Base-by-base conservation (phyloP, 2,329 filamentous ascomycete species). In the Metarhizium guizhouense region DNA sequence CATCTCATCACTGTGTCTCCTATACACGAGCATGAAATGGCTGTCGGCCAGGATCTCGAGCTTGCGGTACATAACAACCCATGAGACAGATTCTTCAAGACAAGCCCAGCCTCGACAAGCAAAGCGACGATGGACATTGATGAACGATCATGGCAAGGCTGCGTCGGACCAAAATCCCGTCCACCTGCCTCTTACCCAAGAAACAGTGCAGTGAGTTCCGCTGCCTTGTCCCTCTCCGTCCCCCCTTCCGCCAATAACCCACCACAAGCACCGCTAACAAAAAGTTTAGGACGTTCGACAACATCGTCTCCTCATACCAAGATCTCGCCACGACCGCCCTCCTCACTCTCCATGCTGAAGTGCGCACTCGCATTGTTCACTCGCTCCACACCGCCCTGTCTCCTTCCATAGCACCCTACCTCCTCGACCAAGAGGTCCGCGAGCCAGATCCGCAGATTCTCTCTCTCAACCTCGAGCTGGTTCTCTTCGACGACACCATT, bases 11-110 rank as follows among this genome's bases (percentile, higher is more conserved):
- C 75, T 99, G 4, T 96, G 92, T 63, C 80, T 96, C 43, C 76
- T 99, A 40, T 95, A 96, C 70, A 96, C 92, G 52, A 96, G 92
- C 74, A 95, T 97, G 90, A 94, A 95, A 76, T 99, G 94, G 94
- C 82, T 99, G 40, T 85, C 88, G 20, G 86, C 86, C 62, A 94
- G 93, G 72, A 84, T 95, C 47, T 76, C 80, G n/a, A 79, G 88
- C 56, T 78, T 99, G 54, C 83, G 94, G 47, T 86, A 93, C 65
- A 90, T 96, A 64, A 93, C 89, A 20, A 78, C 81, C 53, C 84
- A 87, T 58, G 84, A 88, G 49, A 81, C 83, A 42, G 84, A 90
- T 69, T 84, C 83, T 36, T 80, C 84, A 60, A 73, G 78, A 47
- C 77, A 78, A 42, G 77, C 73, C 38, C 63, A 82, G 51, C 72